phyloP scores from a whole-genome alignment of 2,329 filamentous ascomycete genomes.

The Emergomyces pasteurianus region DNA sequence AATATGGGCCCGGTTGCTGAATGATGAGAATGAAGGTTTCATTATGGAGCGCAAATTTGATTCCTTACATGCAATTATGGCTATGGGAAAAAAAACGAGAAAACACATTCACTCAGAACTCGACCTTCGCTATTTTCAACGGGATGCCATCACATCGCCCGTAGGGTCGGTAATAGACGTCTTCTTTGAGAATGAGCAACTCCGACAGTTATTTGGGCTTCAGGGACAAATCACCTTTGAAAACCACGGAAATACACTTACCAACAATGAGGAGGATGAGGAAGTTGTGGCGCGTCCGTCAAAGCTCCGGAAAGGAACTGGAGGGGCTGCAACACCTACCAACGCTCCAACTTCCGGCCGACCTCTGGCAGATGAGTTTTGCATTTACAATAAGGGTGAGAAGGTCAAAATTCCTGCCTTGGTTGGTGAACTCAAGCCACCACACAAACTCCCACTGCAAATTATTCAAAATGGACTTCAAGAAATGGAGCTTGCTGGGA shows the following conservation, averaged over 20 bases:
- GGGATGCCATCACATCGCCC: conserved; percentile 5
- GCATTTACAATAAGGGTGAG: conserved; percentile 20
- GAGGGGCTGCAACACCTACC: conserved; percentile 3
- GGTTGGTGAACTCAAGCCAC: conserved; percentile 37
- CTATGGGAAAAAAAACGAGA: conserved; percentile 2
- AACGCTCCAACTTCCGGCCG: conserved; percentile 6
- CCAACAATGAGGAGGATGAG: conserved; percentile 2
- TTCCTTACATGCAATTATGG: conserved; percentile 6
- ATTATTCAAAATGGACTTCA: conserved; percentile 34
- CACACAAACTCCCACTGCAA: conserved; percentile 34
- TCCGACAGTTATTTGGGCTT: conserved; percentile 8
- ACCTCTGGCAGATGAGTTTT: conserved; percentile 24
- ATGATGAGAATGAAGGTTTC: conserved; percentile 4
- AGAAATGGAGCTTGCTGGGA: conserved; percentile 30
- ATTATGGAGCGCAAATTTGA: conserved; percentile 6
- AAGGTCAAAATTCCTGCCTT: conserved; percentile 16
- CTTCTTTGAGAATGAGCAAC: conserved; percentile 3
- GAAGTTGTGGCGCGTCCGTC: conserved; percentile 1
- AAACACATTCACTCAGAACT: conserved; percentile 9
- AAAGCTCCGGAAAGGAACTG: conserved; percentile 5
- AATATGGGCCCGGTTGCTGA: conserved; percentile 3
- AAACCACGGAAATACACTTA: conserved; percentile 11
- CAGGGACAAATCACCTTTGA: conserved; percentile 9
- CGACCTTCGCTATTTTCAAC: conserved; percentile 9
- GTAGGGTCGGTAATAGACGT: conserved; percentile 5